Evolutionary conservation across 2,329 filamentous ascomycete genomes (phyloP).

Genomic region (Sordariomycetes sp.): DNA sequence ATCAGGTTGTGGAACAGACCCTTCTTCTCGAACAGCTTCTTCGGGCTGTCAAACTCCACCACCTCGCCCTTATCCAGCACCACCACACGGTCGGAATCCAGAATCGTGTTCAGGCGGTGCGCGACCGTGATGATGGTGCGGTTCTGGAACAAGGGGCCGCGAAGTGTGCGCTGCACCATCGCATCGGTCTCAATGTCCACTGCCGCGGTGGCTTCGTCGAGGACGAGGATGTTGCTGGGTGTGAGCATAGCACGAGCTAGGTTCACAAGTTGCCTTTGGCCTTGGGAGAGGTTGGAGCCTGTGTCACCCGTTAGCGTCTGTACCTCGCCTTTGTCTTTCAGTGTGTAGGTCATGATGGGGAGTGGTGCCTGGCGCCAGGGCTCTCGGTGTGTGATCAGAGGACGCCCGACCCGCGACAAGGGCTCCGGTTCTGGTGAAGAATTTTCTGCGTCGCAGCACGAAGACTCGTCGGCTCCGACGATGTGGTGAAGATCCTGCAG

Average conservation of each 20-base stretch:
- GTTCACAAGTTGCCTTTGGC: slow-evolving; percentile 89
- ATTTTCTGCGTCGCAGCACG: no score
- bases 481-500: slow-evolving; percentile 27
- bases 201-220: slow-evolving; percentile 89
- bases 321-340: no score
- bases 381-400: no score
- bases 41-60: slow-evolving; percentile 84
- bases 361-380: no score
- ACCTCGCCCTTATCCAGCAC: slow-evolving; percentile 88
- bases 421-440: no score
- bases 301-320: no score
- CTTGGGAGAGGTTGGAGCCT: slow-evolving; percentile 93
- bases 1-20: slow-evolving; percentile 83
- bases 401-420: no score
- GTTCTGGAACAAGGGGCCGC: slow-evolving; percentile 66
- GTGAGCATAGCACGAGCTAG: slow-evolving; percentile 89
- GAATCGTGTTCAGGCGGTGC: slow-evolving; percentile 95
- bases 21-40: slow-evolving; percentile 63
- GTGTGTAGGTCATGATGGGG: no score
- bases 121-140: slow-evolving; percentile 97
- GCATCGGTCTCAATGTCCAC: slow-evolving; percentile 62
- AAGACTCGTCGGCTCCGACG: slow-evolving; percentile 15
- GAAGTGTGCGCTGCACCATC: slow-evolving; percentile 54
- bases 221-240: slow-evolving; percentile 90
- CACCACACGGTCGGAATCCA: slow-evolving; percentile 81